Evolutionary conservation across 2,329 filamentous ascomycete genomes (phyloP).

Genomic region (Aureobasidium sp.): DNA sequence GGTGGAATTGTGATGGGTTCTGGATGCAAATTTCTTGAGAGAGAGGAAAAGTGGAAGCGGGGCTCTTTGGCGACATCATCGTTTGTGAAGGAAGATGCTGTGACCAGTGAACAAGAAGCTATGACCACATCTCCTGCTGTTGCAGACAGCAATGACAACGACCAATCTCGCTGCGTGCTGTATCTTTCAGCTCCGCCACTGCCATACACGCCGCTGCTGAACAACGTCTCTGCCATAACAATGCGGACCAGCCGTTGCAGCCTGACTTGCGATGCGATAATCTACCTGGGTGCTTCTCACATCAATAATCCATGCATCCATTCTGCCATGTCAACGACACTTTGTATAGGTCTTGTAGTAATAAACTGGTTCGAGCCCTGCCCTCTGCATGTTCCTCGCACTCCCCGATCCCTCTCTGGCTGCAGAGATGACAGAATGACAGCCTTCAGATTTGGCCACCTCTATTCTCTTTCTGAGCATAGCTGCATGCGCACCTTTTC

Average conservation of each 20-base stretch:
- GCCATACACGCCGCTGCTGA: too few species aligned
- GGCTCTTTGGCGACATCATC: constrained; percentile 2
- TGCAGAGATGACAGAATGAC: background rate
- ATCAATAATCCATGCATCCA: too few species aligned
- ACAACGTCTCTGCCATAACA: too few species aligned
- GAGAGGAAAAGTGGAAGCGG: constrained; percentile 4
- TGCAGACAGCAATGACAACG: too few species aligned
- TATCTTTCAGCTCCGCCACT: too few species aligned
- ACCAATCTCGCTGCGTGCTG: too few species aligned
- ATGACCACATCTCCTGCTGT: too few species aligned
- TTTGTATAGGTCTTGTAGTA: background rate
- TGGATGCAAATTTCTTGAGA: background rate
- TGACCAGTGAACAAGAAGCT: background rate
- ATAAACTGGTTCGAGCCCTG: background rate
- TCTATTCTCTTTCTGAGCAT: background rate
- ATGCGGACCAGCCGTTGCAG: too few species aligned
- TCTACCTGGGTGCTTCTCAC: too few species aligned
- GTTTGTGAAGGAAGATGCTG: background rate
- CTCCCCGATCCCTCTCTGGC: background rate
- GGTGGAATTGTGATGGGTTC: background rate
- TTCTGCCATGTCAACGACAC: too few species aligned
- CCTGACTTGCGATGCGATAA: too few species aligned
- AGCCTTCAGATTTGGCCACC: background rate
- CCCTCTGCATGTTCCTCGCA: background rate
- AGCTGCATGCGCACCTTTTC: background rate